These are phyloP conservation scores for Globisporangium acanthophoron DNA, from an alignment of 352 stramenopile genomes.

Conservation along the genomic window DNA sequence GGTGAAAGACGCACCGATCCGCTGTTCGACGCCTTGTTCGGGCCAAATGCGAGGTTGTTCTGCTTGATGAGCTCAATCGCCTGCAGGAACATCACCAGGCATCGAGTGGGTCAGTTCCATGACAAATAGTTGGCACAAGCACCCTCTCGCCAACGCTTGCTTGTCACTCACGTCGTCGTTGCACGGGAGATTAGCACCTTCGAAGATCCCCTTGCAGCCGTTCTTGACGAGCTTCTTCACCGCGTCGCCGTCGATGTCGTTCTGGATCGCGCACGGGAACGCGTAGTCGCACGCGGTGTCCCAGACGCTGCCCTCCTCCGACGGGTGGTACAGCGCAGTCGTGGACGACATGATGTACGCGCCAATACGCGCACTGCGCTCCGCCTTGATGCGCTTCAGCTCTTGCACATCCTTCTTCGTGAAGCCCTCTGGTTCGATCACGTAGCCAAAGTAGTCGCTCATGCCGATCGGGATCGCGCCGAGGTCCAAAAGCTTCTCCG, in stretches of 20 bases:
- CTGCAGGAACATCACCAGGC: slow-evolving; percentile 6
- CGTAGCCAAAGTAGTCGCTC: slow-evolving; percentile 93
- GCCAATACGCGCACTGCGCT: slow-evolving; percentile 73
- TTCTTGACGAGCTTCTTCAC: slow-evolving; percentile 81
- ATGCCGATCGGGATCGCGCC: slow-evolving; percentile 96
- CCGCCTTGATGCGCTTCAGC: slow-evolving; percentile 78
- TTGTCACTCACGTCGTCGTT: slow-evolving; percentile 40
- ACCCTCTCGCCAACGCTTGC: neutral
- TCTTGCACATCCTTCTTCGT: slow-evolving; percentile 59
- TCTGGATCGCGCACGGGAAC: slow-evolving; percentile 95
- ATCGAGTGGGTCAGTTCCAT: neutral
- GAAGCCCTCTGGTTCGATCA: slow-evolving; percentile 93
- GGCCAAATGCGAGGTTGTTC: slow-evolving; percentile 74
- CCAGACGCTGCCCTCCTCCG: slow-evolving; percentile 79
- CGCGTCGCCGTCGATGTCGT: slow-evolving; percentile 84
- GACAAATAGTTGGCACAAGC: neutral
- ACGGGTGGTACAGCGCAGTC: slow-evolving; percentile 81
- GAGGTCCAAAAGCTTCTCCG: slow-evolving; percentile 93
- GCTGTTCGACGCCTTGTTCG: slow-evolving; percentile 83
- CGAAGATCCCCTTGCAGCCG: slow-evolving; percentile 85
- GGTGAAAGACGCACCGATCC: slow-evolving; percentile 34
- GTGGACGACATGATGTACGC: slow-evolving; percentile 89
- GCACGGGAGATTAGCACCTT: slow-evolving; percentile 83
- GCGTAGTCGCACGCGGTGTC: slow-evolving; percentile 93
- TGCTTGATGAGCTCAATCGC: slow-evolving; percentile 81